These are phyloP conservation scores for Kregervanrija fluxuum DNA, from an alignment of 805 yeast genomes.

Conservation along the genomic window DNA sequence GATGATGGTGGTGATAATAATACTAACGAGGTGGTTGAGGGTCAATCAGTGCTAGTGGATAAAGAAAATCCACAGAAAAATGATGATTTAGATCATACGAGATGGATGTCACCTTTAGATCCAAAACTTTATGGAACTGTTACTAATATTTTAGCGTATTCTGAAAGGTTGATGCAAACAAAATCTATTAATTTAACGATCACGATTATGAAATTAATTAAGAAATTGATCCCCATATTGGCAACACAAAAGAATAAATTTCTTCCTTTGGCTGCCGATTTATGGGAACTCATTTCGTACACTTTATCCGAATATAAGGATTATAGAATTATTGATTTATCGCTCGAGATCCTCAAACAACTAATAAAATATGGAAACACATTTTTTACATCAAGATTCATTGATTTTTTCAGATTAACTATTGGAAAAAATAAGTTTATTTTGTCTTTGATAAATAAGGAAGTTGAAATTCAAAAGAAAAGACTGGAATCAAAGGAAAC, in stretches of 20 bases:
- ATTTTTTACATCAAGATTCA: constrained; percentile 40
- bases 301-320: constrained; percentile 17
- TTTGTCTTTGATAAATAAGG: constrained; percentile 10
- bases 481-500: background rate
- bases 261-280: constrained; percentile 42
- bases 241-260: constrained; percentile 40
- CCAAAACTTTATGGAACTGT: constrained; percentile 49
- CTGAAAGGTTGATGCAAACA: constrained; percentile 63
- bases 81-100: constrained; percentile 16
- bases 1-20: constrained; percentile 29
- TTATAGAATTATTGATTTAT: constrained; percentile 22
- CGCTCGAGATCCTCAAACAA: constrained; percentile 22
- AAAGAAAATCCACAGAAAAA: constrained; percentile 18
- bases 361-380: constrained; percentile 34
- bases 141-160: constrained; percentile 57
- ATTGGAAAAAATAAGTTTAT: constrained; percentile 6
- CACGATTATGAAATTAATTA: constrained; percentile 47
- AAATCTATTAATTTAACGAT: constrained; percentile 44
- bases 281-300: constrained; percentile 41
- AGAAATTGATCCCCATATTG: constrained; percentile 41
- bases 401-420: constrained; percentile 30
- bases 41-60: constrained; percentile 18
- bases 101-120: constrained; percentile 69
- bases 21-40: constrained; percentile 22
- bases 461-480: background rate